Percentiles rank a stretch among this genome's conserved stretches.
Evolutionary conservation across 2,329 filamentous ascomycete species (phyloP).

Genomic region (Sclerotinia borealis): DNA sequence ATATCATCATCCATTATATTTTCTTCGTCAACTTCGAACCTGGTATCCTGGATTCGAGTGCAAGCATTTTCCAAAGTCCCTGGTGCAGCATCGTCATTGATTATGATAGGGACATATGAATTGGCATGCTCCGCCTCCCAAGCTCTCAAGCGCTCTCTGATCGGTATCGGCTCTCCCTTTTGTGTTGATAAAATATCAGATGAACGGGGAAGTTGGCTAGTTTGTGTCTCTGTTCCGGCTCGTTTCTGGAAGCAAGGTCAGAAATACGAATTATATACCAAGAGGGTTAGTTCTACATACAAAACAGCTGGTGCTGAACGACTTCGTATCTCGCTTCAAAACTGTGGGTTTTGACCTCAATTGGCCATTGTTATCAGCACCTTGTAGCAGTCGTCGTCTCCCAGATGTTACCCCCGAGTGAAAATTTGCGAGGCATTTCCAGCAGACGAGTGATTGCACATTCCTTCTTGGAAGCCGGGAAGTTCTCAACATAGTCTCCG

Average conservation of each 20-base stretch:
- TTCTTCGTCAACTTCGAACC: slow-evolving; percentile 16
- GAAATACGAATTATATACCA: background rate
- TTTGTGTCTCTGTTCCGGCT: background rate
- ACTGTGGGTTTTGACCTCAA: background rate
- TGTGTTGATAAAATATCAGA: background rate
- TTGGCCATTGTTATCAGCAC: background rate
- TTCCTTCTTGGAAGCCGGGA: slow-evolving; percentile 13
- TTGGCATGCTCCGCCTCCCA: slow-evolving; percentile 13
- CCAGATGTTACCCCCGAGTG: background rate
- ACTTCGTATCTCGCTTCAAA: background rate
- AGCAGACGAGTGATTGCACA: slow-evolving; percentile 23
- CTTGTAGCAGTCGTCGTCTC: background rate
- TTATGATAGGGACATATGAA: background rate
- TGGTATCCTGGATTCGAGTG: slow-evolving; percentile 4
- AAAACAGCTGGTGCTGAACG: background rate
- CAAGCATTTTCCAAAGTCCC: slow-evolving; percentile 14
- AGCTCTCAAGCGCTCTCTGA: slow-evolving; percentile 30
- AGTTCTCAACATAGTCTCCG: slow-evolving; percentile 23
- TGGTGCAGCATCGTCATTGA: background rate
- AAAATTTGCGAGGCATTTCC: slow-evolving; percentile 24
- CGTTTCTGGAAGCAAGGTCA: background rate
- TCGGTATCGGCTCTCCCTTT: slow-evolving; percentile 15
- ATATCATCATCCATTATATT: slow-evolving; percentile 20
- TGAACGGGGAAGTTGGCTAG: background rate
- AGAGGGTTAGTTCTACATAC: background rate